phyloP scores from a whole-genome alignment of 805 yeast species.

The Saccharomycopsis malanga region DNA sequence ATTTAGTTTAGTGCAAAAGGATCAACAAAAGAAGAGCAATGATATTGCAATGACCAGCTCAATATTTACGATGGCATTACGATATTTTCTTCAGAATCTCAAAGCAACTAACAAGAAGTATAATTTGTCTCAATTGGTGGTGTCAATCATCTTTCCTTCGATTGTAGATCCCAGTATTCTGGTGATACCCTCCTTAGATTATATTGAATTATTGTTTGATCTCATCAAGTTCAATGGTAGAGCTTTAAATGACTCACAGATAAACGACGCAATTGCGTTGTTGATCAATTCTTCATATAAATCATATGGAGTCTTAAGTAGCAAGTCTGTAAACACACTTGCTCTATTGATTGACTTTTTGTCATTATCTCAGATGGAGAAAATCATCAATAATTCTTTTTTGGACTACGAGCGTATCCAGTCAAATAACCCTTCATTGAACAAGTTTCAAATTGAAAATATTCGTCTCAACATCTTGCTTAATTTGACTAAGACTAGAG shows the following conservation, averaged over 20 bases:
- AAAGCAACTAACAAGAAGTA: neutral
- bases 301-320: conserved; percentile 15
- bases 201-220: conserved; percentile 18
- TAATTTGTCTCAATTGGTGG: neutral
- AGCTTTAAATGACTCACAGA: neutral
- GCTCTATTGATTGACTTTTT: conserved; percentile 7
- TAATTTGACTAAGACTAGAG: conserved; percentile 3
- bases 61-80: conserved; percentile 16
- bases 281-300: conserved; percentile 14
- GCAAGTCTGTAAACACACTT: conserved; percentile 11
- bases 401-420: conserved; percentile 3
- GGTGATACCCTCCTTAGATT: conserved; percentile 14
- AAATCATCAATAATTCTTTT: conserved; percentile 3
- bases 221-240: conserved; percentile 12
- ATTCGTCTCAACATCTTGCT: conserved; percentile 13
- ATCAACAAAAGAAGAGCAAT: conserved; percentile 1
- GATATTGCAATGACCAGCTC: conserved; percentile 12
- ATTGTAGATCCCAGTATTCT: neutral
- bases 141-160: conserved; percentile 5
- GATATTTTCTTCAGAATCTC: conserved; percentile 18
- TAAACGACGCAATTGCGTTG: conserved; percentile 1
- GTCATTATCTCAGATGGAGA: neutral
- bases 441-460: conserved; percentile 8
- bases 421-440: conserved; percentile 1
- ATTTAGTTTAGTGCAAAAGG: conserved; percentile 3